Evolutionary conservation across 1,139 yeast genomes (phyloP).

Genomic region (Protomyces macrosporus): DNA sequence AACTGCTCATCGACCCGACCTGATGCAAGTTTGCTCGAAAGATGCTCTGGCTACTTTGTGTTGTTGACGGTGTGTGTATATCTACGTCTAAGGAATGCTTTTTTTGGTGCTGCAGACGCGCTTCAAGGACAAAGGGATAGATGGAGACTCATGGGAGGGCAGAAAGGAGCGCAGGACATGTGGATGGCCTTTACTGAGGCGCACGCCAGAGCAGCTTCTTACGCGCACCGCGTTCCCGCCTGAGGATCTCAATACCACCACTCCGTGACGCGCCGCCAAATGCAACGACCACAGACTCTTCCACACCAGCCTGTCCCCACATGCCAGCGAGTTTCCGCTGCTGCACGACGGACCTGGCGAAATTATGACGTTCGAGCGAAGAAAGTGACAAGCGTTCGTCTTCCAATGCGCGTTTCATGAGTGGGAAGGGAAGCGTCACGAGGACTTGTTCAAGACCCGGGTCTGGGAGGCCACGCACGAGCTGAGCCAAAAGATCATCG

Average conservation of each 20-base stretch:
- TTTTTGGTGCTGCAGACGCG: no score
- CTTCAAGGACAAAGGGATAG: no score
- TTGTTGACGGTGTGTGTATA: no score
- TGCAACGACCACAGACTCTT: slow-evolving; percentile 24
- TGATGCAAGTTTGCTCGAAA: no score
- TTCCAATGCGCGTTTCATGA: slow-evolving; percentile 15
- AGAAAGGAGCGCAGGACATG: no score
- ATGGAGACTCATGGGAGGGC: no score
- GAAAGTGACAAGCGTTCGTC: slow-evolving; percentile 1
- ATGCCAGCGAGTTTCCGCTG: neutral
- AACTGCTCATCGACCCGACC: no score
- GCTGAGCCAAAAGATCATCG: slow-evolving; percentile 2
- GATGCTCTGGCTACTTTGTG: no score
- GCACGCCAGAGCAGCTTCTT: slow-evolving; percentile 18
- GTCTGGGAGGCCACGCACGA: neutral
- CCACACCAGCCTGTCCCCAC: slow-evolving; percentile 9
- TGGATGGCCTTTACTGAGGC: neutral
- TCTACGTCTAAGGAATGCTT: no score
- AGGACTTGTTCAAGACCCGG: slow-evolving; percentile 9
- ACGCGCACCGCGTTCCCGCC: slow-evolving; percentile 9
- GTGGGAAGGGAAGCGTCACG: slow-evolving; percentile 14
- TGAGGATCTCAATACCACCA: slow-evolving; percentile 24
- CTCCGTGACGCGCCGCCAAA: slow-evolving; percentile 21
- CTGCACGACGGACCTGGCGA: slow-evolving; percentile 11
- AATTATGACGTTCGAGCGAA: slow-evolving; percentile 17